Percentiles rank a stretch among this genome's conserved stretches.
These are phyloP conservation scores for Domatiomyces catenatus DNA, from an alignment of 2,329 filamentous ascomycete genomes.

Conservation along the genomic window DNA sequence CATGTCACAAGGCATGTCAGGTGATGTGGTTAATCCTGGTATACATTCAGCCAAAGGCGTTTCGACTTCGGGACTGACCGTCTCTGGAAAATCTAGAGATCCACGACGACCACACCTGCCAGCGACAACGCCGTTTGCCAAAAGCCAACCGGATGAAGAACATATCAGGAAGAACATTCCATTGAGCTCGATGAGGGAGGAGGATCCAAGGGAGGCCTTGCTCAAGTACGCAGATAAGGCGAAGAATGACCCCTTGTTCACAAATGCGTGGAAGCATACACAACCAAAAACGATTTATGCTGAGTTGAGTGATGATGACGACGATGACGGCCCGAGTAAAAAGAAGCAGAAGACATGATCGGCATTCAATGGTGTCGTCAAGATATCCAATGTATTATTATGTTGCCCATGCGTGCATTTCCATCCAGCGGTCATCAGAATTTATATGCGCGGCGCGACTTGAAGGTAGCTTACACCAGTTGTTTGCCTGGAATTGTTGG, in stretches of 20 bases:
- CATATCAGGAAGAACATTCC: constrained; percentile 81
- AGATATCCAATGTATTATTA: neutral
- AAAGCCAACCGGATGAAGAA: constrained; percentile 74
- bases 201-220: constrained; percentile 85
- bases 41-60: constrained; percentile 31
- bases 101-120: constrained; percentile 75
- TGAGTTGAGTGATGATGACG: constrained; percentile 73
- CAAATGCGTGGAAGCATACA: constrained; percentile 79
- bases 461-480: neutral
- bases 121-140: constrained; percentile 73
- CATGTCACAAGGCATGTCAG: constrained; percentile 55
- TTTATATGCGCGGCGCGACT: no score
- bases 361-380: neutral
- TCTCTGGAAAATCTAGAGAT: constrained; percentile 61
- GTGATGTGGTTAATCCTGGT: constrained; percentile 54
- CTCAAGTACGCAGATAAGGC: constrained; percentile 90
- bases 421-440: no score
- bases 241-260: constrained; percentile 86
- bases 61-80: constrained; percentile 56
- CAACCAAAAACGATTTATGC: constrained; percentile 88
- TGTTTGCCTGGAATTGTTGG: neutral
- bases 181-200: constrained; percentile 81
- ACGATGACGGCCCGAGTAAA: constrained; percentile 52
- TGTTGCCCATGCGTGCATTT: neutral
- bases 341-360: constrained; percentile 32